Evolutionary conservation across 139 green algal genomes (phyloP).

Genomic region (Coccomyxa sp.): DNA sequence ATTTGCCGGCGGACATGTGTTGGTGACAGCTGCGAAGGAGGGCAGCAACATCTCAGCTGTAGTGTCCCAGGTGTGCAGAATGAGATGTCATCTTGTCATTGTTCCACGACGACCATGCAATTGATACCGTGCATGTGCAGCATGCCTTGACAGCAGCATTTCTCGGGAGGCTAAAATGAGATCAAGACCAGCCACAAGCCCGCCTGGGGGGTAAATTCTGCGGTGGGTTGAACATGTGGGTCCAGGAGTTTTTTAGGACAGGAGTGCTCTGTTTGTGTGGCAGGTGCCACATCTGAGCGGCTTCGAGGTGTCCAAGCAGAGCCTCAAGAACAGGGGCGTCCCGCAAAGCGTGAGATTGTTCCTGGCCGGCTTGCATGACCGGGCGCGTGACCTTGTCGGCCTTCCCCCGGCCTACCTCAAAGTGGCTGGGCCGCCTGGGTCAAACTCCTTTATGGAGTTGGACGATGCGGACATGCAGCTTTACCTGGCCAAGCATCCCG

Average conservation of each 20-base stretch:
- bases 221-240: too few relatives aligned
- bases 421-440: slow-evolving; percentile 19
- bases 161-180: too few relatives aligned
- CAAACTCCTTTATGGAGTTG: slow-evolving; percentile 38
- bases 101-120: too few relatives aligned
- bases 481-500: slow-evolving; percentile 45
- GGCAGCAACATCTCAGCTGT: background rate
- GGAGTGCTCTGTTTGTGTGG: background rate
- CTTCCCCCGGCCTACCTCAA: slow-evolving; percentile 33
- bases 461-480: slow-evolving; percentile 14
- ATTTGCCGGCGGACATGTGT: slow-evolving; percentile 43
- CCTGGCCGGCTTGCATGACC: slow-evolving; percentile 18
- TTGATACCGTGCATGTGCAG: too few relatives aligned
- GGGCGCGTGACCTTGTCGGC: slow-evolving; percentile 1
- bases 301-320: background rate
- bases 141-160: too few relatives aligned
- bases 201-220: too few relatives aligned
- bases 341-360: background rate
- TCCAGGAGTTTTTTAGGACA: too few relatives aligned
- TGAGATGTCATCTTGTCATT: too few relatives aligned
- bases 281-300: slow-evolving; percentile 41
- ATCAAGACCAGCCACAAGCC: too few relatives aligned
- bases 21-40: slow-evolving; percentile 22
- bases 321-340: slow-evolving; percentile 17
- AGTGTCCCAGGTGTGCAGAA: background rate